Evolutionary conservation across 2,329 filamentous ascomycete genomes (phyloP).

Genomic region (Calonectria honghensis): DNA sequence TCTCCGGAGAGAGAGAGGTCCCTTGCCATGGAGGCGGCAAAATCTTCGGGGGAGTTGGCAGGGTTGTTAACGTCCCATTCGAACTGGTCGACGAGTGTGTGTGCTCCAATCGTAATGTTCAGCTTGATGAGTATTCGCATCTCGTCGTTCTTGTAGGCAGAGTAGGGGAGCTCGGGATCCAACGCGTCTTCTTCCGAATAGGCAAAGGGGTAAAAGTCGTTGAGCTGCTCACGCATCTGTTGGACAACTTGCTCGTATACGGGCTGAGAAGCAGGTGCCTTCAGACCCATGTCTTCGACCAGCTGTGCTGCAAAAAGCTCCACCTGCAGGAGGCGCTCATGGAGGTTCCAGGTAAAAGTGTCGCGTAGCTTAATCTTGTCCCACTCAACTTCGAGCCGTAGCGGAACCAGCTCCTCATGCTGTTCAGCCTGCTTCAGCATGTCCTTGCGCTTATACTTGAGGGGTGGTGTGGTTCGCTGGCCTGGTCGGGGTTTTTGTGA

Average conservation of each 20-base stretch:
- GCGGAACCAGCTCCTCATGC: constrained; percentile 91
- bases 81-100: constrained; percentile 96
- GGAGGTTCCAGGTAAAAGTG: constrained; percentile 98
- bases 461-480: constrained; percentile 81
- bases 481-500: constrained; percentile 84
- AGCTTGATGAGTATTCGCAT: constrained; percentile 97
- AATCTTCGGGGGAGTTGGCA: constrained; percentile 94
- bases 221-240: constrained; percentile 91
- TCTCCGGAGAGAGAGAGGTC: constrained; percentile 95
- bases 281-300: constrained; percentile 91
- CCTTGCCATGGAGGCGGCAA: constrained; percentile 90
- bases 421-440: constrained; percentile 91
- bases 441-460: constrained; percentile 87
- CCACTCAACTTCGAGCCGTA: constrained; percentile 94
- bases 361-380: constrained; percentile 97
- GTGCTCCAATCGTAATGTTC: constrained; percentile 96
- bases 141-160: constrained; percentile 98
- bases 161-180: constrained; percentile 92
- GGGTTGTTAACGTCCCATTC: constrained; percentile 99
- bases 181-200: constrained; percentile 92
- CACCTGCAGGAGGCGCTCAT: constrained; percentile 87
- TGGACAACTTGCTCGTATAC: constrained; percentile 76
- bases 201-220: constrained; percentile 94
- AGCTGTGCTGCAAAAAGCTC: constrained; percentile 92
- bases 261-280: constrained; percentile 80